Conservation (phyloP, 2,329 filamentous ascomycete species). For the Hypoxylon sp. region DNA sequence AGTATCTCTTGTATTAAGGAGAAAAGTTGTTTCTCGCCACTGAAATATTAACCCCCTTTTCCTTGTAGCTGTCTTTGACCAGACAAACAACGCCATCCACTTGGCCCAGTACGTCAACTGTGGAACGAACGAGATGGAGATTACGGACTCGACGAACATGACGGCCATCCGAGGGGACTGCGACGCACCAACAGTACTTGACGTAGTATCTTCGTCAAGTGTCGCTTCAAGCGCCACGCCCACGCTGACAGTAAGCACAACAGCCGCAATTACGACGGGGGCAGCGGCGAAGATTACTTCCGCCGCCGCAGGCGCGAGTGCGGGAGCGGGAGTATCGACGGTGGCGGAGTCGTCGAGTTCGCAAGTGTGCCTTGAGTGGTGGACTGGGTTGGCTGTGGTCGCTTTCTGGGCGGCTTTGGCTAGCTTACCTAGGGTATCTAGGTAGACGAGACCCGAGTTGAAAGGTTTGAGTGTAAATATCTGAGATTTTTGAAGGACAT, state of each 20-base stretch:
- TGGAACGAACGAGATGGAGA: constrained; percentile 59
- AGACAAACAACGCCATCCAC: constrained; percentile 61
- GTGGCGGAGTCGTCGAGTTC: constrained; percentile 15
- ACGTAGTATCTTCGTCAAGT: constrained; percentile 16
- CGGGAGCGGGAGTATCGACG: constrained; percentile 7
- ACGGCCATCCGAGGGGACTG: constrained; percentile 46
- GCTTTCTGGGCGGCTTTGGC: constrained; percentile 15
- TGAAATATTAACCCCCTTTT: constrained; percentile 13
- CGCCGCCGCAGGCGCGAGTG: constrained; percentile 10
- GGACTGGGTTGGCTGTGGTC: constrained; percentile 7
- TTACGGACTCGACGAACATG: constrained; percentile 50
- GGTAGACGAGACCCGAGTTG: not conserved
- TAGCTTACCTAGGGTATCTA: no score
- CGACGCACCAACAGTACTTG: constrained; percentile 34
- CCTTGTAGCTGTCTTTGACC: constrained; percentile 62
- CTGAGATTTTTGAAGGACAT: constrained; percentile 14
- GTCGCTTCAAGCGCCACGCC: not conserved
- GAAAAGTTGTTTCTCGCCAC: constrained; percentile 1
- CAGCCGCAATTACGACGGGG: not conserved
- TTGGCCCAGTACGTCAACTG: constrained; percentile 65
- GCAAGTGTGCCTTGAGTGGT: constrained; percentile 9
- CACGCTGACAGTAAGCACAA: not conserved
- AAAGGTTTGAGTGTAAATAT: not conserved
- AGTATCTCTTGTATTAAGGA: not conserved
- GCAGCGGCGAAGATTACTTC: not conserved